Evolutionary conservation across 371 early-diverging fungal species (phyloP).

Genomic region (Rhizopus sp.): DNA sequence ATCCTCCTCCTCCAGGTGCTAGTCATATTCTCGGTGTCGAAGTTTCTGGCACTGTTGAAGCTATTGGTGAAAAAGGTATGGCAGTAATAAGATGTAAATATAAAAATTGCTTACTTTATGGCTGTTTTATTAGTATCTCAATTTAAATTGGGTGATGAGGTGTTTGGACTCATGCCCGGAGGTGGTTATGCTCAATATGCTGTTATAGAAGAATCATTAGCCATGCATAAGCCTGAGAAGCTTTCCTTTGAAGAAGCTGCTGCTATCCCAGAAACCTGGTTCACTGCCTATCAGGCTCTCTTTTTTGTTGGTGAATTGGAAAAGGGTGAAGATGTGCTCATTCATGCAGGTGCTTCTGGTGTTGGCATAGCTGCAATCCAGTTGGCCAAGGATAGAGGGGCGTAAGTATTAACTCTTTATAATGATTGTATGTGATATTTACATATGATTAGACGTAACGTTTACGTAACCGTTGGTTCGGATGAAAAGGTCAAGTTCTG

Average conservation of each 20-base stretch:
- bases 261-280: conserved; percentile 77
- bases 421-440: not conserved
- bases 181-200: conserved; percentile 78
- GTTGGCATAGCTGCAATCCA: conserved; percentile 81
- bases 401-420: conserved; percentile 46
- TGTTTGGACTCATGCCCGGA: conserved; percentile 73
- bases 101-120: not conserved
- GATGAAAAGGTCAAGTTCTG: conserved; percentile 70
- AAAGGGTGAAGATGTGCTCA: conserved; percentile 66
- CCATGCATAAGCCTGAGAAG: conserved; percentile 61
- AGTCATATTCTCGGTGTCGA: conserved; percentile 77
- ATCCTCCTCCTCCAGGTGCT: conserved; percentile 68
- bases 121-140: conserved; percentile 32
- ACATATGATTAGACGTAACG: conserved; percentile 36
- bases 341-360: conserved; percentile 82
- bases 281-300: conserved; percentile 81
- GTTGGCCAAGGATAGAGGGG: conserved; percentile 65
- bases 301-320: conserved; percentile 60
- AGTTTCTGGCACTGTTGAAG: conserved; percentile 68
- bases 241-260: conserved; percentile 69
- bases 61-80: conserved; percentile 49
- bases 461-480: conserved; percentile 72
- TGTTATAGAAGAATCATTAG: conserved; percentile 58
- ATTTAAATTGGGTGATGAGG: conserved; percentile 64
- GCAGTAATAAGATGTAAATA: not conserved